These are phyloP conservation scores for Aphanocladium album DNA, from an alignment of 2,329 filamentous ascomycete genomes.

Conservation along the genomic window DNA sequence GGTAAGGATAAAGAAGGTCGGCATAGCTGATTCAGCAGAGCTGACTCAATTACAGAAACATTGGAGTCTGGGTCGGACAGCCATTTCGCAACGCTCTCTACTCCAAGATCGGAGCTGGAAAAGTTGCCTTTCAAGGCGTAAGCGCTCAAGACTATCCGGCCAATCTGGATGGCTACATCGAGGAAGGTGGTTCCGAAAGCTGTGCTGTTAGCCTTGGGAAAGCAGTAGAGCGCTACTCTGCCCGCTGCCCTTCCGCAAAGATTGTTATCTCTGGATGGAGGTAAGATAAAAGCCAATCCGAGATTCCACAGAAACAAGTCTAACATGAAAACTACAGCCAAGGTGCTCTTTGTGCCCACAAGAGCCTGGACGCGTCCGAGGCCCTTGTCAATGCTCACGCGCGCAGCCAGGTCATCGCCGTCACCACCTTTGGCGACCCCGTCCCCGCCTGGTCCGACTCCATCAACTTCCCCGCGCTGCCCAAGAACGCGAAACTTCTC, in stretches of 20 bases:
- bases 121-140: slow-evolving; percentile 14
- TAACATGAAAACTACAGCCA: background rate
- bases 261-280: slow-evolving; percentile 14
- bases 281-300: background rate
- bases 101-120: background rate
- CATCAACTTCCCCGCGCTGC: slow-evolving; percentile 9
- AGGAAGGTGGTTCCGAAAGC: slow-evolving; percentile 12
- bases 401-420: slow-evolving; percentile 7
- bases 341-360: slow-evolving; percentile 14
- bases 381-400: background rate
- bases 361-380: background rate
- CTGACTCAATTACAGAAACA: slow-evolving; percentile 5
- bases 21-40: background rate
- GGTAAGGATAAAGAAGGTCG: background rate
- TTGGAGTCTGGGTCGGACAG: slow-evolving; percentile 14
- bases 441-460: slow-evolving; percentile 9
- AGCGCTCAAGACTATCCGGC: slow-evolving; percentile 10
- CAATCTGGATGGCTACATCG: slow-evolving; percentile 13
- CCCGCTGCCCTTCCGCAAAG: slow-evolving; percentile 9
- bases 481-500: slow-evolving; percentile 2
- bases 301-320: background rate
- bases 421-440: slow-evolving; percentile 13
- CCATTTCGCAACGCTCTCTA: slow-evolving; percentile 11
- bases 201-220: slow-evolving; percentile 6
- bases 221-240: slow-evolving; percentile 7